Conservation (phyloP, 805 yeast species). For the Wickerhamomyces canadensis region DNA sequence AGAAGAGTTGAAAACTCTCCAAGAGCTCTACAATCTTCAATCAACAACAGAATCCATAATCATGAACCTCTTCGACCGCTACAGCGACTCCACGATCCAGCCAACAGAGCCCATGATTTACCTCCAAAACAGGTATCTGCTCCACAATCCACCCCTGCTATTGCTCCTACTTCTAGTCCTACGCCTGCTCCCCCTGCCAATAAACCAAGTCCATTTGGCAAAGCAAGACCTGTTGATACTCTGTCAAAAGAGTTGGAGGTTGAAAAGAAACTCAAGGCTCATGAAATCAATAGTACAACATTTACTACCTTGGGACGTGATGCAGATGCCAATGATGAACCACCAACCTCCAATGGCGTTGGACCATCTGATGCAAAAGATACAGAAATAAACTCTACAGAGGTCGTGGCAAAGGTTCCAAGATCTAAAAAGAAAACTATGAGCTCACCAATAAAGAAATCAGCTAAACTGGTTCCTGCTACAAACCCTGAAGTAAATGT, state of each 20-base stretch:
- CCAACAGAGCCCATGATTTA: no score
- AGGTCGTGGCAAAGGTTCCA: no score
- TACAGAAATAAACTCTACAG: background rate
- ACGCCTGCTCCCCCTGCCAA: conserved; percentile 20
- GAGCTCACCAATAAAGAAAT: background rate
- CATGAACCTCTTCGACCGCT: conserved; percentile 12
- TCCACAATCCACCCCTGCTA: no score
- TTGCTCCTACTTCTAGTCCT: background rate
- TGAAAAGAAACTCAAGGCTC: conserved; percentile 40
- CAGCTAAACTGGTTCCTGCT: conserved; percentile 1
- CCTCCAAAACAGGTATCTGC: no score
- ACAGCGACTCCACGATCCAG: conserved; percentile 5
- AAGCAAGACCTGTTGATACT: conserved; percentile 82
- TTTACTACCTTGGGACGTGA: conserved; percentile 21
- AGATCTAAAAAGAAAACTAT: background rate
- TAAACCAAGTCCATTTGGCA: conserved; percentile 71
- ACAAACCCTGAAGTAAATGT: conserved; percentile 1
- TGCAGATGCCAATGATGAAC: background rate
- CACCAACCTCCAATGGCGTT: no score
- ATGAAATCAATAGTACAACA: conserved; percentile 42
- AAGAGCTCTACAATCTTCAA: background rate
- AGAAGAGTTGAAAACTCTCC: conserved; percentile 2
- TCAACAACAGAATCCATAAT: conserved; percentile 1
- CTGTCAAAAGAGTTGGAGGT: conserved; percentile 58
- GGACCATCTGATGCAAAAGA: no score